Percentiles rank a stretch among this genome's conserved stretches.
Conservation (phyloP, 768 basidiomycete species). For the Strobilomyces dryophilus region DNA sequence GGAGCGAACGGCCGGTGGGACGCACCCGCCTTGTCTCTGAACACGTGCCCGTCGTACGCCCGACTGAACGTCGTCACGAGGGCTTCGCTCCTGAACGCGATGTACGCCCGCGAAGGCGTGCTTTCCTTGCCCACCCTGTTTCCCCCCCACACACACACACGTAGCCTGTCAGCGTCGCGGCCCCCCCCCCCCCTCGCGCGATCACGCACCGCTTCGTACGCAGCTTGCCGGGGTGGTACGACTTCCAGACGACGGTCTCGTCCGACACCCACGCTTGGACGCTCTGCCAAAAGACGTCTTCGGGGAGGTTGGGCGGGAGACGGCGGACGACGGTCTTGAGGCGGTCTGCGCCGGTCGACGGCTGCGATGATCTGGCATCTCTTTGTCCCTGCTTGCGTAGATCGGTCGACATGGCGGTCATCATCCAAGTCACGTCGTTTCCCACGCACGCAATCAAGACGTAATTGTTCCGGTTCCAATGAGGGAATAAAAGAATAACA, state of each 20-base stretch:
- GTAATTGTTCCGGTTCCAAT: not conserved
- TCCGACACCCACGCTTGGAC: conserved; percentile 81
- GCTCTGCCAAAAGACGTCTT: conserved; percentile 91
- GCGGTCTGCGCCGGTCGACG: conserved; percentile 43
- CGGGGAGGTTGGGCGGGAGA: conserved; percentile 89
- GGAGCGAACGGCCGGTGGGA: not conserved
- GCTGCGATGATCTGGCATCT: conserved; percentile 31
- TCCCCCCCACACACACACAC: not conserved
- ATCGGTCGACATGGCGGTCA: conserved; percentile 2
- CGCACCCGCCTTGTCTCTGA: conserved; percentile 85
- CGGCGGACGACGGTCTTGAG: conserved; percentile 86
- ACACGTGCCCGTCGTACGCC: conserved; percentile 89
- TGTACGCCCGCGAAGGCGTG: conserved; percentile 84
- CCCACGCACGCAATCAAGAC: not conserved
- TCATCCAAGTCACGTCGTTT: not conserved
- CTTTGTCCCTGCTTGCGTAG: conserved; percentile 28
- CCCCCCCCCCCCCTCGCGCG: conserved; percentile 33
- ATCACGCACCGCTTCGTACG: conserved; percentile 55
- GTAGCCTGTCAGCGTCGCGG: too few relatives aligned
- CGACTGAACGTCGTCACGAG: conserved; percentile 68
- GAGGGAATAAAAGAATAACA: conserved; percentile 10
- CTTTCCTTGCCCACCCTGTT: conserved; percentile 78
- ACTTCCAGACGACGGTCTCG: conserved; percentile 65
- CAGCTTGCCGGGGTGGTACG: conserved; percentile 63
- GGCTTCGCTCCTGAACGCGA: conserved; percentile 79